A percentile compares a stretch with the other conserved stretches of the same genome.
Conservation (phyloP, 2,329 filamentous ascomycete genomes). For the Dryadomyces sulphureus region DNA sequence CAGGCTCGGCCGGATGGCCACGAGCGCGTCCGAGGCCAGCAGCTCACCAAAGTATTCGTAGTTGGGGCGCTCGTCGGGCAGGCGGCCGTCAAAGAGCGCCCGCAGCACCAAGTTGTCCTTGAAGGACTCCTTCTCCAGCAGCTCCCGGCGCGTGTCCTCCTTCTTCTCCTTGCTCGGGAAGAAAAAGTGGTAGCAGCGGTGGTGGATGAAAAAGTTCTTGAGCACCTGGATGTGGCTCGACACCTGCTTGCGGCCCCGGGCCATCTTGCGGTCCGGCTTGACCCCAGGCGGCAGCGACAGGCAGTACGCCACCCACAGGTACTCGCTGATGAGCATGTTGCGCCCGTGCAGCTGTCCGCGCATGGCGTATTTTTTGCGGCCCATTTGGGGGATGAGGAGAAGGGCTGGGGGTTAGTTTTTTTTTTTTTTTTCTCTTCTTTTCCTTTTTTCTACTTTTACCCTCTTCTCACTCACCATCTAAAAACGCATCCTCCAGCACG, state of each 20-base stretch:
- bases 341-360: slow-evolving; percentile 48
- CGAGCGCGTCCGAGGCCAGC: slow-evolving; percentile 35
- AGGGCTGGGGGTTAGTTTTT: slow-evolving; percentile 35
- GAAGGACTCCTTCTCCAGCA: slow-evolving; percentile 36
- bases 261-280: slow-evolving; percentile 30
- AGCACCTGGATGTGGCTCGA: slow-evolving; percentile 59
- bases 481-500: slow-evolving; percentile 49
- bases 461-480: slow-evolving; percentile 49
- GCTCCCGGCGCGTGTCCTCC: slow-evolving; percentile 27
- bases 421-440: too few species aligned
- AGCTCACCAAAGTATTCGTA: slow-evolving; percentile 47
- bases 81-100: slow-evolving; percentile 40
- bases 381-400: slow-evolving; percentile 50
- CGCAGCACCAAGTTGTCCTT: slow-evolving; percentile 50
- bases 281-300: slow-evolving; percentile 28
- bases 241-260: slow-evolving; percentile 43
- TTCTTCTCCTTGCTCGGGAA: slow-evolving; percentile 41
- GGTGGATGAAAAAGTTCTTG: slow-evolving; percentile 48
- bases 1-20: slow-evolving; percentile 40
- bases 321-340: slow-evolving; percentile 57
- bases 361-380: slow-evolving; percentile 51
- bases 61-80: slow-evolving; percentile 44
- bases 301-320: slow-evolving; percentile 43
- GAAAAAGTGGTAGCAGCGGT: slow-evolving; percentile 48
- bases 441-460: too few species aligned